These are phyloP conservation scores for Alisma plantagoaquatica DNA, from an alignment of 106 monocot genomes.

Conservation along the genomic window DNA sequence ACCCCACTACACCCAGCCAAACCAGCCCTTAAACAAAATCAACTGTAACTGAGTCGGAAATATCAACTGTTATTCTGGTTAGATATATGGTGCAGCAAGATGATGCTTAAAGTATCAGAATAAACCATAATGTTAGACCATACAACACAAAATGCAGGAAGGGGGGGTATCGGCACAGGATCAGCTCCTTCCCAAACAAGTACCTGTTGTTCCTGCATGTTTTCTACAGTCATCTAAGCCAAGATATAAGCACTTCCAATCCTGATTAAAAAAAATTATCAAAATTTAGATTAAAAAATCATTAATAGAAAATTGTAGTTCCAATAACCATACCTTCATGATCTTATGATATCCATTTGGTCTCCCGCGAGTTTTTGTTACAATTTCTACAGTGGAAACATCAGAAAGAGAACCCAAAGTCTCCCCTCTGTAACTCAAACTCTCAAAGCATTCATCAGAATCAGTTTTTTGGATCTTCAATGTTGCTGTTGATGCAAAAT, in stretches of 20 bases:
- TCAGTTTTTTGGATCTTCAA: conserved; percentile 45
- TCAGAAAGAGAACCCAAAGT: conserved; percentile 85
- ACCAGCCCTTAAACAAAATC: too few relatives aligned
- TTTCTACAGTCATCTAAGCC: conserved; percentile 76
- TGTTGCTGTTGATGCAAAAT: conserved; percentile 36
- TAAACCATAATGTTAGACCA: too few relatives aligned
- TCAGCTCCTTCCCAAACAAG: too few relatives aligned
- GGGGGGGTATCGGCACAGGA: too few relatives aligned
- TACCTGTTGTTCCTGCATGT: conserved; percentile 81
- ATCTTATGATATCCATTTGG: conserved; percentile 94
- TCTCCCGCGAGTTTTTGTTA: conserved; percentile 82
- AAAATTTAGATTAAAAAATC: not conserved
- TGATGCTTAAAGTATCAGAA: too few relatives aligned
- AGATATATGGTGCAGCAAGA: too few relatives aligned
- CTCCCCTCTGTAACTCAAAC: conserved; percentile 67
- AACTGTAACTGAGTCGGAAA: too few relatives aligned
- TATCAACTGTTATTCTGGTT: too few relatives aligned
- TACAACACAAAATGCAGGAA: too few relatives aligned
- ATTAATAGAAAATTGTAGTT: not conserved
- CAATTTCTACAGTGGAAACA: conserved; percentile 77
- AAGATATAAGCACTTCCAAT: conserved; percentile 78
- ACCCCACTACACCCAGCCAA: too few relatives aligned
- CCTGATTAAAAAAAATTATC: conserved; percentile 24
- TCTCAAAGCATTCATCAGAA: conserved; percentile 11
- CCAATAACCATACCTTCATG: conserved; percentile 87